Percentiles rank a stretch among this genome's conserved stretches.
These are phyloP conservation scores for Leishmania gerbilli DNA, from an alignment of 208 protist genomes.

Conservation along the genomic window DNA sequence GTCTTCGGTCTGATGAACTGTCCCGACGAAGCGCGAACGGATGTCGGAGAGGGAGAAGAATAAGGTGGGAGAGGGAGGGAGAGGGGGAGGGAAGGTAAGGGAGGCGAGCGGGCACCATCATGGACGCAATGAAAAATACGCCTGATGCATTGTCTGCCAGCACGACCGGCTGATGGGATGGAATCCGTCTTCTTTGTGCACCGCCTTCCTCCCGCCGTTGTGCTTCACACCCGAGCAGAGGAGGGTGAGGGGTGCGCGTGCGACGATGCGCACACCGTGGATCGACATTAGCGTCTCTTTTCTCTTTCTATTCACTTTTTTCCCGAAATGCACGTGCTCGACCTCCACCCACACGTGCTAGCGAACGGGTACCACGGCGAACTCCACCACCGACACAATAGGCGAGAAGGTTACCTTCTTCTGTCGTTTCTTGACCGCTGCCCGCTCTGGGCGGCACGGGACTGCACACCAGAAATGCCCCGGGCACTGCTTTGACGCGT, in stretches of 20 bases:
- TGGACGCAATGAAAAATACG: background rate
- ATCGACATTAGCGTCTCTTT: background rate
- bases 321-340: too few relatives aligned
- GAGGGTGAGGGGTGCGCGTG: background rate
- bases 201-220: background rate
- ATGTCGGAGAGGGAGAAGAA: slow-evolving; percentile 5
- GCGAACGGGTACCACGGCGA: slow-evolving; percentile 6
- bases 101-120: background rate
- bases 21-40: background rate
- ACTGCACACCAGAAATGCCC: slow-evolving; percentile 32
- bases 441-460: slow-evolving; percentile 25
- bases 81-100: background rate
- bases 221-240: background rate
- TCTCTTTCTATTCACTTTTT: background rate
- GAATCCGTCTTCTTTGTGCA: background rate
- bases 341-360: background rate
- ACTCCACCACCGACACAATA: slow-evolving; percentile 29
- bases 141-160: background rate
- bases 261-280: background rate
- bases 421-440: slow-evolving; percentile 11
- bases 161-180: background rate
- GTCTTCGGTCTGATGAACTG: slow-evolving; percentile 35
- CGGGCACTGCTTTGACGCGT: slow-evolving; percentile 20
- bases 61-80: background rate
- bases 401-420: slow-evolving; percentile 34